A percentile compares a stretch with the other conserved stretches of the same genome.
phyloP scores from a whole-genome alignment of 768 basidiomycete species.

The Tephrocybe sp. region DNA sequence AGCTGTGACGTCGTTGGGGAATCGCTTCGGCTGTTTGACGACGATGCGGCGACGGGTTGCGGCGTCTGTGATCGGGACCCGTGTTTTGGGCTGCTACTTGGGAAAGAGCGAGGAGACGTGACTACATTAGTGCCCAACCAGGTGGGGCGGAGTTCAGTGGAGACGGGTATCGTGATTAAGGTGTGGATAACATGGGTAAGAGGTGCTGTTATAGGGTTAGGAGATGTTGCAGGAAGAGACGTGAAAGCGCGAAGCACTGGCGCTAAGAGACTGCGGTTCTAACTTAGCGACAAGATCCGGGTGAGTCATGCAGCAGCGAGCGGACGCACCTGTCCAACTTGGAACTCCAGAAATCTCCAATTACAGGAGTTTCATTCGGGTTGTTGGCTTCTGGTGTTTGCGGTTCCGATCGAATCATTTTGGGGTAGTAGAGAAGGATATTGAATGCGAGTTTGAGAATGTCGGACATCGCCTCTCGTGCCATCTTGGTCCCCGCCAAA shows the following conservation, averaged over 20 bases:
- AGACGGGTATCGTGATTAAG: conserved; percentile 76
- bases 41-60: conserved; percentile 24
- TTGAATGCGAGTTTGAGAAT: conserved; percentile 86
- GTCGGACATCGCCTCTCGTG: conserved; percentile 78
- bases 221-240: conserved; percentile 59
- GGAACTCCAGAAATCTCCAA: conserved; percentile 76
- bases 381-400: conserved; percentile 31
- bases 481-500: conserved; percentile 50
- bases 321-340: conserved; percentile 66
- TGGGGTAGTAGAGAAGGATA: conserved; percentile 78
- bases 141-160: conserved; percentile 47
- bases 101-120: conserved; percentile 32
- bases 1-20: conserved; percentile 32
- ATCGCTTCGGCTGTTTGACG: conserved; percentile 37
- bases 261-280: conserved; percentile 57
- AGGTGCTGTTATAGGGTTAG: conserved; percentile 67
- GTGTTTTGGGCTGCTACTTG: conserved; percentile 36
- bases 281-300: not conserved
- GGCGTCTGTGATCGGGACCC: conserved; percentile 32
- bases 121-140: conserved; percentile 58
- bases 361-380: conserved; percentile 42
- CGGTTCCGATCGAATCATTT: conserved; percentile 50
- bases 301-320: not conserved
- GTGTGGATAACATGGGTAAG: conserved; percentile 82
- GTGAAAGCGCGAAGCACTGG: conserved; percentile 73